A percentile compares a stretch with the other conserved stretches of the same genome.
Conservation (phyloP, 106 monocot species). For the Cymbidium sinense region DNA sequence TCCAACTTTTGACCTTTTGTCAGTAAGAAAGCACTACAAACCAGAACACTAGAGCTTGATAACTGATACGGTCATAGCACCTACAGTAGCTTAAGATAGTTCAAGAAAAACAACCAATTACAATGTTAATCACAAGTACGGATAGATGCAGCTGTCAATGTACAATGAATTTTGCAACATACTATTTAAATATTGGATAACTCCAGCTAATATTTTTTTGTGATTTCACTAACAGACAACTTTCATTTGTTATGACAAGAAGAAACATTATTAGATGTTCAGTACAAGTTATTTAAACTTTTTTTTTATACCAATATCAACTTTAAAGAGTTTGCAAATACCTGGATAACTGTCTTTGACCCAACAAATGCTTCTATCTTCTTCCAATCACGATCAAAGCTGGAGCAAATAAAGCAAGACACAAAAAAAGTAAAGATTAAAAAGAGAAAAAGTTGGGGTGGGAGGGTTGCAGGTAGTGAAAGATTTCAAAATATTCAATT, state of each 20-base stretch:
- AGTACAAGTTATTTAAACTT: background rate
- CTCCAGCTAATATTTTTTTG: background rate
- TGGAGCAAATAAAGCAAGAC: conserved; percentile 13
- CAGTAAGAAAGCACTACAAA: too few relatives aligned
- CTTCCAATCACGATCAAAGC: conserved; percentile 70
- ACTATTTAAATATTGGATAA: background rate
- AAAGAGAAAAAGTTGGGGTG: background rate
- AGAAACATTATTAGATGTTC: background rate
- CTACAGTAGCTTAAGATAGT: too few relatives aligned
- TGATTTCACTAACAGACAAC: background rate
- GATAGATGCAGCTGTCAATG: background rate
- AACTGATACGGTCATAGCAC: too few relatives aligned
- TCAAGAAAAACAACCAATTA: background rate
- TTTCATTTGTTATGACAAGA: background rate
- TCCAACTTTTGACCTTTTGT: too few relatives aligned
- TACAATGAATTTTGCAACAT: background rate
- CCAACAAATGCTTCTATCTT: conserved; percentile 66
- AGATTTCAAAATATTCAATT: background rate
- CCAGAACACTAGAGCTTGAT: too few relatives aligned
- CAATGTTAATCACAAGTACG: background rate
- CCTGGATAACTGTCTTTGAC: conserved; percentile 65
- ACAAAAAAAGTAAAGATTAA: background rate
- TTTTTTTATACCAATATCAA: background rate
- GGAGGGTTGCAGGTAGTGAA: too few relatives aligned
- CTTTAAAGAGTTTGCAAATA: conserved; percentile 7